Percentiles rank a stretch among this genome's conserved stretches.
phyloP scores from a whole-genome alignment of 768 basidiomycete species.

The Lactifluus piperatus region DNA sequence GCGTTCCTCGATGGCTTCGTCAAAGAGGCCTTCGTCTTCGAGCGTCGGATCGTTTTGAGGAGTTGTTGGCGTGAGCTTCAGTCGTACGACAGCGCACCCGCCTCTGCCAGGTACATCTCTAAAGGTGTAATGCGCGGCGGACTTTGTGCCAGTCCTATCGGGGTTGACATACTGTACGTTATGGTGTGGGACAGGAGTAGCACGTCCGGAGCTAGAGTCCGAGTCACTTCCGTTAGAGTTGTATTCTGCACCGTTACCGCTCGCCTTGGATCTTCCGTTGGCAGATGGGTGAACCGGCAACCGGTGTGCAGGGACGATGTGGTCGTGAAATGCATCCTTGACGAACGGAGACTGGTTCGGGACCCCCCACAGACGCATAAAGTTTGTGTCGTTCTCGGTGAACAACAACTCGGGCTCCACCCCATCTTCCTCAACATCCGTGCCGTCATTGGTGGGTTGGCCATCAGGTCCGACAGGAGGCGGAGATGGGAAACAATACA shows the following conservation, averaged over 20 bases:
- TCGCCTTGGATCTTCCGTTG: constrained; percentile 17
- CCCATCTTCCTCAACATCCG: constrained; percentile 55
- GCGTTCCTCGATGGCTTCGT: constrained; percentile 82
- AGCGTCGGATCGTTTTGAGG: constrained; percentile 71
- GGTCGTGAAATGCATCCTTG: constrained; percentile 98
- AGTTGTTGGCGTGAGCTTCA: constrained; percentile 79
- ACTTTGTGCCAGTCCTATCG: constrained; percentile 80
- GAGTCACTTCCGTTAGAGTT: constrained; percentile 24
- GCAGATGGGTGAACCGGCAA: constrained; percentile 33
- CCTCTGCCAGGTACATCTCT: constrained; percentile 79
- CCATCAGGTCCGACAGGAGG: constrained; percentile 76
- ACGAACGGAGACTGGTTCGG: constrained; percentile 75
- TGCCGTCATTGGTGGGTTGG: constrained; percentile 36
- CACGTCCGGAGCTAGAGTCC: constrained; percentile 24
- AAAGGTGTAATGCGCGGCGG: constrained; percentile 88
- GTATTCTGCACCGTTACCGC: background rate
- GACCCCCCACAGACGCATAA: constrained; percentile 80
- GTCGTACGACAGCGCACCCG: constrained; percentile 89
- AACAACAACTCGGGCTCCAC: constrained; percentile 84
- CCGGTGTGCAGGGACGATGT: constrained; percentile 84
- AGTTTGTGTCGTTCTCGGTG: constrained; percentile 98
- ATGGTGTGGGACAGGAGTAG: constrained; percentile 45
- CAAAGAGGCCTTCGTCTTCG: constrained; percentile 84
- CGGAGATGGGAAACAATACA: constrained; percentile 89
- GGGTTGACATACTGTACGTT: constrained; percentile 70